Conservation (phyloP, 441 rosid species). For the Macaranga tanarius region DNA sequence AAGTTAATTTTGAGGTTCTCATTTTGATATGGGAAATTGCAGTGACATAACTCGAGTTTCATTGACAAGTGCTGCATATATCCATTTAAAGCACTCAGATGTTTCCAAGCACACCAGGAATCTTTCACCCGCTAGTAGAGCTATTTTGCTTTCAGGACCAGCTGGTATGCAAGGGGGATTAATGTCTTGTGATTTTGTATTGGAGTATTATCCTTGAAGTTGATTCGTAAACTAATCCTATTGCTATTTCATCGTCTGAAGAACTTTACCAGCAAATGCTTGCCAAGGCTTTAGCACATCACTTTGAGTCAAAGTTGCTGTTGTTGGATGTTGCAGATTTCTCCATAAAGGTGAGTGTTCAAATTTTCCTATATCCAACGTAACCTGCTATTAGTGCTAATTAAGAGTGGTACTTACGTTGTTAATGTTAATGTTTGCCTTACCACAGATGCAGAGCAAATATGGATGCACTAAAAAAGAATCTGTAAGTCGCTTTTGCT, state of each 20-base stretch:
- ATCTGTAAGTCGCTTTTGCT: slow-evolving; percentile 43
- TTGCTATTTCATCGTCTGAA: slow-evolving; percentile 31
- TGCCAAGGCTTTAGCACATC: slow-evolving; percentile 83
- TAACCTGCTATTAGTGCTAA: neutral
- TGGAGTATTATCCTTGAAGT: slow-evolving; percentile 3
- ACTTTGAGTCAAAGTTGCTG: slow-evolving; percentile 74
- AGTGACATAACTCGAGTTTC: slow-evolving; percentile 70
- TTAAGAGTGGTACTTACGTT: slow-evolving; percentile 16
- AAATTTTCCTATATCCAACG: slow-evolving; percentile 2
- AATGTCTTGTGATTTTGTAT: slow-evolving; percentile 5
- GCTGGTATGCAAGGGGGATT: slow-evolving; percentile 51
- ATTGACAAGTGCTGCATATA: slow-evolving; percentile 84
- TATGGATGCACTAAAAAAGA: slow-evolving; percentile 69
- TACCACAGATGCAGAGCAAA: slow-evolving; percentile 79
- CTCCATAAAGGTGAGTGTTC: slow-evolving; percentile 64
- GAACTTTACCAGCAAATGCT: slow-evolving; percentile 95
- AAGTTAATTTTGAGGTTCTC: neutral
- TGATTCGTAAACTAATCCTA: slow-evolving; percentile 14
- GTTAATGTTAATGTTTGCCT: slow-evolving; percentile 23
- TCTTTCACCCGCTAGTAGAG: slow-evolving; percentile 87
- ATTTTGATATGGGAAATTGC: slow-evolving; percentile 25
- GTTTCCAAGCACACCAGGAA: slow-evolving; percentile 87
- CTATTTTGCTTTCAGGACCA: slow-evolving; percentile 87
- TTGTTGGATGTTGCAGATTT: slow-evolving; percentile 74
- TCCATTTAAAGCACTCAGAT: slow-evolving; percentile 77